Evolutionary conservation across 2,329 filamentous ascomycete species (phyloP), one percentile per base, ranked within the genome.

Genomic region (Gnomoniopsis smithogilvyi): DNA sequence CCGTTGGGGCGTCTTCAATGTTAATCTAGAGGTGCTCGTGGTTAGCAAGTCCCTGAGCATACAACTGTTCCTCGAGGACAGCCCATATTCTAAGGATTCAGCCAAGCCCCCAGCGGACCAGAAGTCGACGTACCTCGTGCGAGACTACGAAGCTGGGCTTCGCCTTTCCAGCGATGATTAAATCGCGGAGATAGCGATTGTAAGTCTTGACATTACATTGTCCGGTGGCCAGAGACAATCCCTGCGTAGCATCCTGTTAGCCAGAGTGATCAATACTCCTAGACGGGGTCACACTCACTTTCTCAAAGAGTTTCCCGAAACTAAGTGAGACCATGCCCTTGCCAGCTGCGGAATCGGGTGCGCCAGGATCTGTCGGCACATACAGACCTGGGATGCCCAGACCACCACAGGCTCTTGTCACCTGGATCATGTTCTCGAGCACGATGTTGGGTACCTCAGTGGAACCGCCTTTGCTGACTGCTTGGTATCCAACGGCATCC

Each of bases 201-300:
- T 89, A 89, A 1, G 80, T 75, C 71, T 88, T 89, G 64, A 89
- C 85, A 62, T 89, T 89, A 72, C 85, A 88, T 67, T 88, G 84
- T 0, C 85, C 84, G 3, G 83, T 86, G 11, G 82, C 80, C 2
- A 89, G 73, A 2, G 78, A 77, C 6, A 88, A 73, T 1, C 85
- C 84, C 81, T 85, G 17, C n/a, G n/a, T 26, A 0, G 6, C 1
- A 10, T 15, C 60, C 49, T 54, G 47, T 12, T 51, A 19, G 24
- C 30, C 30, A 54, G 22, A 34, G 22, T 47, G n/a, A 12, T 30
- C 3, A 2, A 7, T 17, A 8, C 14, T 4, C 2, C 41, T 17
- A 47, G 49, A 45, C 10, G n/a, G n/a, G n/a, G 38, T 19, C 3
- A 19, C 6, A 54, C 65, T 52, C 69, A 80, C 83, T 78, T 89